These are phyloP conservation scores for Suhomyces yuchorum DNA, from an alignment of 1,139 yeast genomes.

Conservation along the genomic window DNA sequence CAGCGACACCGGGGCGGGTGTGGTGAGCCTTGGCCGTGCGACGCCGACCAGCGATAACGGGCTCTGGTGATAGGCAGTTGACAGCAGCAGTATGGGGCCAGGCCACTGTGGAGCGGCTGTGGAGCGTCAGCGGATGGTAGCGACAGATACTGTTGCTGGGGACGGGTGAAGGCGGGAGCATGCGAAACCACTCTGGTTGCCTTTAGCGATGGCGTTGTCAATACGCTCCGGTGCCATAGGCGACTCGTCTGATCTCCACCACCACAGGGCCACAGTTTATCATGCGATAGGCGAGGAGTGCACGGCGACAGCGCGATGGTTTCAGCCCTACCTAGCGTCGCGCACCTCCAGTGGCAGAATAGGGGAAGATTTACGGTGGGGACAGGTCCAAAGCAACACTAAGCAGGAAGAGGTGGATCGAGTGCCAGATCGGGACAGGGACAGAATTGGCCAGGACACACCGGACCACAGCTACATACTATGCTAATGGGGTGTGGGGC, in stretches of 20 bases:
- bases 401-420: no score
- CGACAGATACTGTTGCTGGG: neutral
- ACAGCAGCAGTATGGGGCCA: no score
- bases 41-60: neutral
- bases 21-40: neutral
- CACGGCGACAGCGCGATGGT: neutral
- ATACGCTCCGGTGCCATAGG: neutral
- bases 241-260: neutral
- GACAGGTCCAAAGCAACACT: no score
- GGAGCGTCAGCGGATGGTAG: no score
- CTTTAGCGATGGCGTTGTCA: no score
- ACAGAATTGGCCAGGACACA: no score
- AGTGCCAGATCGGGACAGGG: no score
- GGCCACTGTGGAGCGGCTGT: no score
- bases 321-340: neutral
- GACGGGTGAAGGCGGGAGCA: neutral
- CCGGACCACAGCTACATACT: no score
- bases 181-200: no score
- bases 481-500: no score
- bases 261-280: constrained; percentile 2
- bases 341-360: neutral
- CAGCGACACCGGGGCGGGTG: neutral
- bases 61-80: neutral
- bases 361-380: constrained; percentile 1
- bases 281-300: constrained; percentile 1